A percentile compares a stretch with the other conserved stretches of the same genome.
Evolutionary conservation across 108 stramenopile genomes (phyloP).

Genomic region (Nitzschia sp.): DNA sequence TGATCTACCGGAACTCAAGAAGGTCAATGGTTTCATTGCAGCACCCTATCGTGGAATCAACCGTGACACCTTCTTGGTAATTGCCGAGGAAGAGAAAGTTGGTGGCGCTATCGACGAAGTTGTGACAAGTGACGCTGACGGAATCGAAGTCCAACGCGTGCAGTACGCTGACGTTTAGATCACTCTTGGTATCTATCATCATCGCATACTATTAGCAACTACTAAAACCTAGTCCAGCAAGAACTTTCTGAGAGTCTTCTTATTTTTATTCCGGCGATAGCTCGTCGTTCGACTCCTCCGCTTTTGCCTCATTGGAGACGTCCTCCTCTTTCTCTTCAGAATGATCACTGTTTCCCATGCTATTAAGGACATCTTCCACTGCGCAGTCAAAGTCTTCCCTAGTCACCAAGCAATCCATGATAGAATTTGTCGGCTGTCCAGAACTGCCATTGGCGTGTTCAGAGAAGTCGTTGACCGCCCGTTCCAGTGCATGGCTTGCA

Average conservation of each 20-base stretch:
- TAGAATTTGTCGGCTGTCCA: slow-evolving; percentile 3
- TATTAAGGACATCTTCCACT: slow-evolving; percentile 56
- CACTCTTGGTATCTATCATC: no score
- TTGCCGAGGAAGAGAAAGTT: not conserved
- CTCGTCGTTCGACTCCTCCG: not conserved
- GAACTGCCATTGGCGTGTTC: slow-evolving; percentile 12
- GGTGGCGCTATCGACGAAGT: slow-evolving; percentile 9
- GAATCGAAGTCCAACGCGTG: slow-evolving; percentile 16
- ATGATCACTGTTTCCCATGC: slow-evolving; percentile 39
- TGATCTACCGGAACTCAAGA: not conserved
- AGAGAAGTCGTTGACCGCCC: slow-evolving; percentile 65
- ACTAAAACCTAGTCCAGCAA: no score
- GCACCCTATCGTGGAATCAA: not conserved
- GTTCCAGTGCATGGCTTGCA: slow-evolving; percentile 73
- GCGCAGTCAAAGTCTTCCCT: slow-evolving; percentile 65
- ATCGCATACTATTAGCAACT: no score
- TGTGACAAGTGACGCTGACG: slow-evolving; percentile 1
- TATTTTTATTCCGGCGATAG: not conserved
- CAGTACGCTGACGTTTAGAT: slow-evolving; percentile 10
- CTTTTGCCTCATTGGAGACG: not conserved
- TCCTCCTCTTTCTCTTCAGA: slow-evolving; percentile 17
- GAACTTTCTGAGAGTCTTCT: not conserved
- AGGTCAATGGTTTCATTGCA: not conserved
- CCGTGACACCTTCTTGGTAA: not conserved
- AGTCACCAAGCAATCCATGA: slow-evolving; percentile 73